These are phyloP conservation scores for Solanum peruvianum DNA, from an alignment of 257 asterid species.

Conservation along the genomic window DNA sequence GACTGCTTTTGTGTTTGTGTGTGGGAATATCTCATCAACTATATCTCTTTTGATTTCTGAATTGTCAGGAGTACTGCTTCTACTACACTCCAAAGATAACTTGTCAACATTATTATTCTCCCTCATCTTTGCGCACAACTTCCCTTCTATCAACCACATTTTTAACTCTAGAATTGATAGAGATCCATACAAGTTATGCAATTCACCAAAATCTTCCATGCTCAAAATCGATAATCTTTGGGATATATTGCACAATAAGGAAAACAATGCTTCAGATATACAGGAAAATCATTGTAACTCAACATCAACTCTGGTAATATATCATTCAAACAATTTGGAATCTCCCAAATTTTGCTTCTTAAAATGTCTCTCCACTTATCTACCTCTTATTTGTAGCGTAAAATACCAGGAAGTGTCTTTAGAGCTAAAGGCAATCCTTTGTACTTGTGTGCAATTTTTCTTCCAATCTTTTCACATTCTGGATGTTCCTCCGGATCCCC, in stretches of 20 bases:
- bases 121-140: background rate
- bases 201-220: background rate
- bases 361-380: background rate
- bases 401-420: background rate
- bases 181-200: background rate
- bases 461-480: background rate
- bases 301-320: background rate
- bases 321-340: too few species aligned
- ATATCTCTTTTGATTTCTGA: background rate
- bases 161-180: background rate
- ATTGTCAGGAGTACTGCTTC: background rate
- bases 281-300: conserved; percentile 15
- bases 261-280: conserved; percentile 8
- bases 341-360: too few species aligned
- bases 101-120: background rate
- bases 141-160: background rate
- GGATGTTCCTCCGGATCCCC: background rate
- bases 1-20: too few species aligned
- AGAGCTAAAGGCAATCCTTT: background rate
- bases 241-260: conserved; percentile 17
- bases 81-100: background rate
- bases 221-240: conserved; percentile 1
- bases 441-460: background rate
- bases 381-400: background rate
- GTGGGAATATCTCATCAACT: background rate